These are phyloP conservation scores for Blastosporella zonata DNA, from an alignment of 1,284 basidiomycete genomes.

Conservation along the genomic window DNA sequence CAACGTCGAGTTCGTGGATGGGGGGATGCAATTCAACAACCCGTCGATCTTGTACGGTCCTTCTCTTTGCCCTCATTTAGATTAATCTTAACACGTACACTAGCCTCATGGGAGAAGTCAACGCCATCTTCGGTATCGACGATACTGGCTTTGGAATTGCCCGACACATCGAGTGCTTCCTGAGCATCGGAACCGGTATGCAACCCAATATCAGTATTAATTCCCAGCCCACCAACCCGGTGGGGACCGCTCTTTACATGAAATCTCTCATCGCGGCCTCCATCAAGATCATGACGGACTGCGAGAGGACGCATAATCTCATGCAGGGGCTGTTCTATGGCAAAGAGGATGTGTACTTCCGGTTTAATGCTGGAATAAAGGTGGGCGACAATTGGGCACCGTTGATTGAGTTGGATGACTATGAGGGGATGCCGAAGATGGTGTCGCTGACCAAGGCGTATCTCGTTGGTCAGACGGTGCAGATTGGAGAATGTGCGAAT, in stretches of 20 bases:
- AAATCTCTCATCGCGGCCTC: slow-evolving; percentile 9
- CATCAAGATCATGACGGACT: slow-evolving; percentile 10
- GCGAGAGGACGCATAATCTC: slow-evolving; percentile 11
- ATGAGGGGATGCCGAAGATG: slow-evolving; percentile 10
- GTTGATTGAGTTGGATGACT: slow-evolving; percentile 13
- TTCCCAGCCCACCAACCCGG: background rate
- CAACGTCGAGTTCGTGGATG: slow-evolving; percentile 26
- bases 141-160: slow-evolving; percentile 9
- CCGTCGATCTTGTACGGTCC: slow-evolving; percentile 15
- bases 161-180: slow-evolving; percentile 10
- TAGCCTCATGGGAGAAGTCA: slow-evolving; percentile 17
- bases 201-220: slow-evolving; percentile 13
- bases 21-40: slow-evolving; percentile 28
- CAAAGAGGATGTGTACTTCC: slow-evolving; percentile 12
- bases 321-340: slow-evolving; percentile 9
- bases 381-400: slow-evolving; percentile 12
- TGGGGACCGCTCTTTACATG: background rate
- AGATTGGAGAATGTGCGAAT: slow-evolving; percentile 8
- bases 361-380: slow-evolving; percentile 15
- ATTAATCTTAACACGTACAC: background rate
- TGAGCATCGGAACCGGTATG: slow-evolving; percentile 16
- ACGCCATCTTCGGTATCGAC: slow-evolving; percentile 12
- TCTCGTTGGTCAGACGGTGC: slow-evolving; percentile 6
- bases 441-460: slow-evolving; percentile 11
- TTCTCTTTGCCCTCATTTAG: no score